Conservation (phyloP, 208 protist species). For the Leishmania braziliensis region DNA sequence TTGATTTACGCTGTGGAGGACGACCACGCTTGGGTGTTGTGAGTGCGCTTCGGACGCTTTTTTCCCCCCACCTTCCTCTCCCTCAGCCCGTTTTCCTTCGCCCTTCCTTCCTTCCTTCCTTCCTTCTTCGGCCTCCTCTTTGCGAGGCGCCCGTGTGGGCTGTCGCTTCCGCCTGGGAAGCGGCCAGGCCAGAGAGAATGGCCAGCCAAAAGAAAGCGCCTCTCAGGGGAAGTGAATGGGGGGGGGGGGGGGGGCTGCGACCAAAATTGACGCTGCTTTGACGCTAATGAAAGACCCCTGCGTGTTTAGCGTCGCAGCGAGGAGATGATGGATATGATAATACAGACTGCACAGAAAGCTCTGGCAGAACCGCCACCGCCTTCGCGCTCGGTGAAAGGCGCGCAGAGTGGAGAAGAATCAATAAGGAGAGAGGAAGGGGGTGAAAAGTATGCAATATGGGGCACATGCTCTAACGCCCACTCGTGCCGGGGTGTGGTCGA, state of each 20-base stretch:
- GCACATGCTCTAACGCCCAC: background rate
- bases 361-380: background rate
- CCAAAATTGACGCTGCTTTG: background rate
- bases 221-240: background rate
- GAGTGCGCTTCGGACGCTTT: background rate
- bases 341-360: background rate
- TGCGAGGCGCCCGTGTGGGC: background rate
- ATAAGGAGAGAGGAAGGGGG: background rate
- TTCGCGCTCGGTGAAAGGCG: background rate
- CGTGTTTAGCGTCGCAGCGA: background rate
- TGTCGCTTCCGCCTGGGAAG: background rate
- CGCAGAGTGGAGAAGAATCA: background rate
- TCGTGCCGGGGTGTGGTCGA: background rate
- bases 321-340: background rate
- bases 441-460: background rate
- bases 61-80: background rate
- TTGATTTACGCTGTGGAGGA: background rate
- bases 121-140: background rate
- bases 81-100: too few species aligned
- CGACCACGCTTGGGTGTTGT: background rate
- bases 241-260: background rate
- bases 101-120: background rate
- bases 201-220: background rate
- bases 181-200: background rate
- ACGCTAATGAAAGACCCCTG: background rate